phyloP scores from a whole-genome alignment of 164 flowering plant genomes.

The Litsea cubeba region DNA sequence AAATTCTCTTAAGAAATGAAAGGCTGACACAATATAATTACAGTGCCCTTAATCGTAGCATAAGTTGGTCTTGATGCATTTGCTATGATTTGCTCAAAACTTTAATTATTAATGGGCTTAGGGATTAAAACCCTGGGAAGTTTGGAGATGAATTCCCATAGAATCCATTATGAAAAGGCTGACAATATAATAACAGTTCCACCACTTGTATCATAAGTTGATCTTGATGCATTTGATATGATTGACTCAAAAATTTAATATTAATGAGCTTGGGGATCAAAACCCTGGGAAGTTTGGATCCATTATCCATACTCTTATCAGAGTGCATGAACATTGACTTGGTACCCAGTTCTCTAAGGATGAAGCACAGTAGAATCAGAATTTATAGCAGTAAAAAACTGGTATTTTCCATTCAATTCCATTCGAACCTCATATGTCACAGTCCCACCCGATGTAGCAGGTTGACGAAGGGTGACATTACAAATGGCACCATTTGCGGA shows the following conservation, averaged over 20 bases:
- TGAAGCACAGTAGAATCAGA: background rate
- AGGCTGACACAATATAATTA: background rate
- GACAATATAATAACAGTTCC: background rate
- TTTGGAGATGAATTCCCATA: no score
- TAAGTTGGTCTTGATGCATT: background rate
- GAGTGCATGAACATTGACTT: background rate
- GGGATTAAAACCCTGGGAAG: no score
- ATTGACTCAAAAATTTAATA: no score
- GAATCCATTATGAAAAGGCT: background rate
- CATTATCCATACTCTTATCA: background rate
- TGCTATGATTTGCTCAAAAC: background rate
- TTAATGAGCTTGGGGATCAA: background rate
- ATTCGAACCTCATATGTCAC: constrained; percentile 68
- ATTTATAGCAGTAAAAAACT: background rate
- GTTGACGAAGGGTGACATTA: constrained; percentile 77
- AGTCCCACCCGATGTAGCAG: constrained; percentile 60
- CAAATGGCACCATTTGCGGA: constrained; percentile 80
- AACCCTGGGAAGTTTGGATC: background rate
- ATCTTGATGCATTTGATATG: no score
- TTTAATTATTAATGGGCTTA: no score
- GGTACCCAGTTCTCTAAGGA: background rate
- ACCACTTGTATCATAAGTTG: no score
- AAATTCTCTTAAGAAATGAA: background rate
- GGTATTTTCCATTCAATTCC: constrained; percentile 1
- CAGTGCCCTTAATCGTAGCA: background rate